Evolutionary conservation across 164 flowering plant genomes (phyloP), one percentile per base, ranked within the genome.

Genomic region (Umbilicus rupestris): DNA sequence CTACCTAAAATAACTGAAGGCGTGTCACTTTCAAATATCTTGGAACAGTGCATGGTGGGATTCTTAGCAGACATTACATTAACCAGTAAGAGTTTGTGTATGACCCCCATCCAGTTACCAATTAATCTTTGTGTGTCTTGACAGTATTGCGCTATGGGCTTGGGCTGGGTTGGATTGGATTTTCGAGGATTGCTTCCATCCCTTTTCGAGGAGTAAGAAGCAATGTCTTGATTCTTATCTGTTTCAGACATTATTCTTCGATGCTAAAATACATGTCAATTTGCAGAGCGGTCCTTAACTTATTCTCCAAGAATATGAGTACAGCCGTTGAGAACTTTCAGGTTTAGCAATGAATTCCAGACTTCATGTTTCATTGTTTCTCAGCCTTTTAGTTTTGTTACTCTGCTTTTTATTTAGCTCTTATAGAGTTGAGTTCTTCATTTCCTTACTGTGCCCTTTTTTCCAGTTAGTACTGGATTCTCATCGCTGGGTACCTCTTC

Each of bases 401-500:
- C 12, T 1, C 66, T 70, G 26, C 30, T 19, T 68, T 45, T 39
- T 29, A n/a, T 55, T 33, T 19, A 66, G 65, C 17, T 68, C 19
- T 30, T 52, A n/a, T 42, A 68, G 8, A 66, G 9, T 29, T 65
- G 26, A 63, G 28, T 12, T 39, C 39, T 28, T 50, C 67, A 22
- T 7, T 72, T 19, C 63, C 63, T 55, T 20, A 22, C 3, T 24
- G 7, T 29, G 44, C 70, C 2, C n/a, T 62, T 39, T 16, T 33
- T 52, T 72, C 44, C 87, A 94, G 99, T 68, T 90, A 67, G 97
- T 95, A 47, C 69, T 95, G 77, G 97, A 91, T 83, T 88, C 97
- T 49, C 97, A 95, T 79, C 96, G 97, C 7, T 95, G 99, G 99
- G 97, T 95, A 37, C 90, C 97, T 26, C 65, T 95, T 57, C 97